These are phyloP conservation scores for Dothidotthia symphoricarpi DNA, from an alignment of 2,329 filamentous ascomycete species.

Conservation along the genomic window DNA sequence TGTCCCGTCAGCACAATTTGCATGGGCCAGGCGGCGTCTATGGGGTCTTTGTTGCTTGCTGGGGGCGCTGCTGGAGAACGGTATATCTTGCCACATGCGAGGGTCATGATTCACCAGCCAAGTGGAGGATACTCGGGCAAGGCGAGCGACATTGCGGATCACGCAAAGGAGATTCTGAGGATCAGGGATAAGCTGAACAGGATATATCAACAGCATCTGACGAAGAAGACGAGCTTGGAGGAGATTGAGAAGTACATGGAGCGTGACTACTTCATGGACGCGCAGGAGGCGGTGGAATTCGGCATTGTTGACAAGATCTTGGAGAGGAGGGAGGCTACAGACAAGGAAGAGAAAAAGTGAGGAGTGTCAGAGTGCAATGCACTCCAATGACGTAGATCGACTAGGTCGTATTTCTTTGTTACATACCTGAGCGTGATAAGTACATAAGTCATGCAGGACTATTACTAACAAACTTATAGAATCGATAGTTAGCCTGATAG, in stretches of 20 bases:
- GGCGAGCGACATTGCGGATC: constrained; percentile 84
- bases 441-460: no score
- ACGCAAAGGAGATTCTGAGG: constrained; percentile 92
- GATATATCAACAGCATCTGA: constrained; percentile 86
- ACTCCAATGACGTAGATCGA: no score
- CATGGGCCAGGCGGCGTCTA: constrained; percentile 88
- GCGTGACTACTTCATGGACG: constrained; percentile 89
- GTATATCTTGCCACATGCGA: constrained; percentile 86
- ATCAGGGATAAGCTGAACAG: constrained; percentile 82
- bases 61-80: constrained; percentile 83
- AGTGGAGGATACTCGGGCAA: constrained; percentile 70
- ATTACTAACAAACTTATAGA: no score
- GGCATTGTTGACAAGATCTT: constrained; percentile 92
- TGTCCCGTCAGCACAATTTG: constrained; percentile 93
- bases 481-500: no score
- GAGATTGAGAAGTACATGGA: constrained; percentile 96
- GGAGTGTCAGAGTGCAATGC: no score
- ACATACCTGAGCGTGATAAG: no score
- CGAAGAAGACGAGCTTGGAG: constrained; percentile 70
- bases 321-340: constrained; percentile 56
- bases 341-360: constrained; percentile 36
- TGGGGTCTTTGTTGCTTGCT: constrained; percentile 85
- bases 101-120: constrained; percentile 97
- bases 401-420: no score
- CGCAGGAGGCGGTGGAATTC: constrained; percentile 81